Base-by-base conservation (phyloP, 306 rosid genomes). In the Morella rubra region DNA sequence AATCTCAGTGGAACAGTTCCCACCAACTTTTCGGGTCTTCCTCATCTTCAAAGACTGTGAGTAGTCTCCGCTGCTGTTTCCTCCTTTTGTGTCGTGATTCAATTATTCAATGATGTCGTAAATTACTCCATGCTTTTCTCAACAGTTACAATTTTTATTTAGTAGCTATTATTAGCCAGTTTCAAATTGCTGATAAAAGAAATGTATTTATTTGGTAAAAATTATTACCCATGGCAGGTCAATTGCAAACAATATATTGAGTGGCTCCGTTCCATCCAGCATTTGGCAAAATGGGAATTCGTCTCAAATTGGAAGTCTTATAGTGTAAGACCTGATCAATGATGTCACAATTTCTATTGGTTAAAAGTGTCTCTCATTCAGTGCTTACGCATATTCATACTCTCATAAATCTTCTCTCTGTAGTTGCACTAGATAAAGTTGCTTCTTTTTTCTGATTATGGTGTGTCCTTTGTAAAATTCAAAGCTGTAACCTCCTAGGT, bases 11-110 rank as follows among this genome's bases (percentile, higher is more conserved):
- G 96, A 83, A 76, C 92, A 27, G 84, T 95, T 68, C 91, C 96
- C 47, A 67, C 45, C 67, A 85, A 74, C 81, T 82, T 85, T 66
- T 76, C 82, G 4, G 73, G 79, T 80, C 90, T 89, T 80, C 93
- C 93, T 81, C 40, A 10, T 66, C 96, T 92, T 52, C 96, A 95
- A 81, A 86, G 49, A 81, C 27, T 95, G 98, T 95, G 80, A 86
- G 98, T 79, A 65, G 68, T 46, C 75, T 79, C 50, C 53, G 55
- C 75, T 61, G 53, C 19, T 69, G 67, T 80, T 45, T 76, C 19
- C 46, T 79, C 70, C 51, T 46, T 64, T 10, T 18, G 27, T 78
- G 20, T 50, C 51, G 6, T 54, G 40, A 27, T 60, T 44, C 22
- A 59, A 71, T 71, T 18, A 56, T 71, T 81, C 32, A 44, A 2